Evolutionary conservation across 371 early-diverging fungal species (phyloP), one percentile per base, ranked within the genome.

Genomic region (Nematocida ausubeli): DNA sequence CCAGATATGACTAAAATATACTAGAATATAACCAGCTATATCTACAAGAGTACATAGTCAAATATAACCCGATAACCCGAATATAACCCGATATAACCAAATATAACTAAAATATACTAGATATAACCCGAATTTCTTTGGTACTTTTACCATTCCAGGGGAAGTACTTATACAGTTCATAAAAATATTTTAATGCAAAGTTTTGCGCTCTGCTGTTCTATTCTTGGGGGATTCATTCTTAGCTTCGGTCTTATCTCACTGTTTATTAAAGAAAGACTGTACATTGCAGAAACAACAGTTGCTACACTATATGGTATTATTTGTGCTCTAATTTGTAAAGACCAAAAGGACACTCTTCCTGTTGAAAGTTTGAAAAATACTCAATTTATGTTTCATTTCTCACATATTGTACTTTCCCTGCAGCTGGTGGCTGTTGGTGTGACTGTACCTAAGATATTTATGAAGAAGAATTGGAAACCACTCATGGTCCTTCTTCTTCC

Each of bases 251-350:
- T 92, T 71, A 87, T 94, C 51, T 94, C 95, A 24, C 88, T 94
- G 82, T 88, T 92, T 81, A 85, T 93, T 66, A 95, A 94, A 82
- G 93, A 95, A 79, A 87, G 88, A 7, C 88, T 93, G 58, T 93
- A 90, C 85, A 82, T 96, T 73, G 91, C 92, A 40, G 95, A 95
- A 87, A 89, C 94, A 28, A 88, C 94, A 24, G 90, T 96, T 4
- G 91, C 94, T 9, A 88, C 91, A 19, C 69, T 91, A 7, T 88
- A 91, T 64, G 97, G 97, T 4, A 91, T 97, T 47, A 83, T 92
- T 52, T 71, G 71, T 40, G 7, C 19, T 7, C 2, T 30, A 4
- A 35, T 58, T 26, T 35, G 58, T 14, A 51, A 62, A 26, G 24
- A 44, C 44, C 19, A 26, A 22, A 86, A 92, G 64, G 94, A 94